phyloP scores from a whole-genome alignment of 208 protist genomes.

The Porcisia deanei region DNA sequence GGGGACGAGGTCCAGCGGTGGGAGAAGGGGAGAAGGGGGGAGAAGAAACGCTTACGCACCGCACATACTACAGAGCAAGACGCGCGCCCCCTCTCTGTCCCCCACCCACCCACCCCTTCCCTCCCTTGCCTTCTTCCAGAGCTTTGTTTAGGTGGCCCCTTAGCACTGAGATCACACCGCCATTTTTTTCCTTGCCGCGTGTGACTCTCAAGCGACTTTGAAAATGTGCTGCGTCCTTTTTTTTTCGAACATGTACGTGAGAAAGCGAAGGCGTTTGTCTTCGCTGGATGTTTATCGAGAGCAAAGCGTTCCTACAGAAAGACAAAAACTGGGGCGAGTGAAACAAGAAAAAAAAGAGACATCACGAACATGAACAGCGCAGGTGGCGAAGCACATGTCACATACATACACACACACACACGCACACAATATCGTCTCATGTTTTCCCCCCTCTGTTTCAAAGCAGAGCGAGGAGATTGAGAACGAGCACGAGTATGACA shows the following conservation, averaged over 20 bases:
- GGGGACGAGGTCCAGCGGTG: too few species aligned
- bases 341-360: background rate
- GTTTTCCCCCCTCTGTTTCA: background rate
- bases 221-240: background rate
- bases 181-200: background rate
- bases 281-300: background rate
- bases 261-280: background rate
- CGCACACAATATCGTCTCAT: background rate
- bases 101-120: too few species aligned
- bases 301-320: conserved; percentile 1
- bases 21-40: too few species aligned
- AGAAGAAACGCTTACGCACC: too few species aligned
- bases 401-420: background rate
- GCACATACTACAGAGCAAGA: too few species aligned
- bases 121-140: too few species aligned
- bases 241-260: background rate
- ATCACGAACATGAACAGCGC: background rate
- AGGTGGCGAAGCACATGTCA: background rate
- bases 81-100: too few species aligned
- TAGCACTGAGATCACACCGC: too few species aligned
- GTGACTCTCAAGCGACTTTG: background rate
- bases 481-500: too few species aligned
- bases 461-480: background rate
- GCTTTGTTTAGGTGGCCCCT: too few species aligned
- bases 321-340: background rate